Percentiles rank a stretch among this genome's conserved stretches.
phyloP scores from a whole-genome alignment of 2,329 filamentous ascomycete species.

The Colletotrichum eremochloae region DNA sequence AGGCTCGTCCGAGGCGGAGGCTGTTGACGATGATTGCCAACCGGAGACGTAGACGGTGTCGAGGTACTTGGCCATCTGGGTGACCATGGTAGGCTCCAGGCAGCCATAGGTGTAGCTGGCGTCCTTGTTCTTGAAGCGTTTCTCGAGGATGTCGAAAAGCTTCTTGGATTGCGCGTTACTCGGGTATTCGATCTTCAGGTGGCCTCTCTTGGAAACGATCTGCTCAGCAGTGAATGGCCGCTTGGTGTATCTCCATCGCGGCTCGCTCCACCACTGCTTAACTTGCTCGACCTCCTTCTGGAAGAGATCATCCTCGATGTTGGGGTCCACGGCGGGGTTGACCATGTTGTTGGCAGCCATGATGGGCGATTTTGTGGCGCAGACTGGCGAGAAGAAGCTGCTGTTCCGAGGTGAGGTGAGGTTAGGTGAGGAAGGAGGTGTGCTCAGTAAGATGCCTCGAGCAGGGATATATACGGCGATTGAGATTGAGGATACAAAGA shows the following conservation, averaged over 20 bases:
- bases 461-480: neutral
- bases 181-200: slow-evolving; percentile 90
- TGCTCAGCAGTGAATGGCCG: slow-evolving; percentile 95
- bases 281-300: slow-evolving; percentile 87
- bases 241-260: slow-evolving; percentile 93
- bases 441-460: slow-evolving; percentile 2
- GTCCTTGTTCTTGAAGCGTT: slow-evolving; percentile 87
- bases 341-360: slow-evolving; percentile 76
- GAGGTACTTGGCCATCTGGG: slow-evolving; percentile 98
- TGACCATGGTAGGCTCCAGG: slow-evolving; percentile 97
- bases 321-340: slow-evolving; percentile 67
- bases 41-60: slow-evolving; percentile 99
- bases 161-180: slow-evolving; percentile 94
- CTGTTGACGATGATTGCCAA: slow-evolving; percentile 98
- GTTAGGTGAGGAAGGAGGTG: neutral
- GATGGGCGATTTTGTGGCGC: slow-evolving; percentile 46
- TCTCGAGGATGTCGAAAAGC: slow-evolving; percentile 91
- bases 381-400: neutral
- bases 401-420: slow-evolving; percentile 1
- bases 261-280: slow-evolving; percentile 93
- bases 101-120: slow-evolving; percentile 97
- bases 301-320: slow-evolving; percentile 75
- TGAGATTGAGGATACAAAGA: neutral
- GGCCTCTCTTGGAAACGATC: slow-evolving; percentile 95
- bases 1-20: slow-evolving; percentile 93